Percentiles rank a stretch among this genome's conserved stretches.
Evolutionary conservation across 768 basidiomycete genomes (phyloP).

Genomic region (Kwoniella dendrophila): DNA sequence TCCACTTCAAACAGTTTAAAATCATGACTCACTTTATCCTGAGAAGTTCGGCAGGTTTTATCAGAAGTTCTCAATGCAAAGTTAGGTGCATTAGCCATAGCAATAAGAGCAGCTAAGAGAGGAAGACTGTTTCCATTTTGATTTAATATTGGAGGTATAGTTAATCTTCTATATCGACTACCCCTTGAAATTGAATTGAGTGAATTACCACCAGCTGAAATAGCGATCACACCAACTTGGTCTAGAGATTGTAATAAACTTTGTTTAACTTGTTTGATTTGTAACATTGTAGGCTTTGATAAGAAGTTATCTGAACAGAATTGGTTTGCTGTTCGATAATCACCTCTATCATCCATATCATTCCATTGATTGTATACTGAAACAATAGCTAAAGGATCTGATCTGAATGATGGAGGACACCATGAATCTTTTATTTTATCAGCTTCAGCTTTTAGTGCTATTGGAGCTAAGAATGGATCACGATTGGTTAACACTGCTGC

Average conservation of each 20-base stretch:
- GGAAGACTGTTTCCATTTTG: conserved; percentile 60
- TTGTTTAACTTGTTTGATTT: conserved; percentile 76
- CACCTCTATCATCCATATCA: conserved; percentile 67
- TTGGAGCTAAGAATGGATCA: conserved; percentile 85
- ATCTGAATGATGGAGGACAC: conserved; percentile 71
- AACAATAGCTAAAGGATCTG: conserved; percentile 77
- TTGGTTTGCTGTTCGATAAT: conserved; percentile 68
- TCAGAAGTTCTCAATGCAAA: conserved; percentile 78
- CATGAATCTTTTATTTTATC: conserved; percentile 73
- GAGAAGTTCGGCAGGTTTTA: conserved; percentile 67
- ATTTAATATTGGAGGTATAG: conserved; percentile 52
- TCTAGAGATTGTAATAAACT: conserved; percentile 77
- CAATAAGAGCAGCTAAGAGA: conserved; percentile 77
- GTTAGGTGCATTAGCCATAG: conserved; percentile 84
- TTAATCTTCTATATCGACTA: conserved; percentile 21
- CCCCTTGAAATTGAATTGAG: no score
- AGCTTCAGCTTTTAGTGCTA: conserved; percentile 72
- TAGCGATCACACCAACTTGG: conserved; percentile 76
- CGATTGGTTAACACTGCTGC: conserved; percentile 89
- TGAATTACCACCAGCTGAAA: conserved; percentile 83
- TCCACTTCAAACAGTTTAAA: neutral
- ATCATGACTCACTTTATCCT: conserved; percentile 70
- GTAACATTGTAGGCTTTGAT: conserved; percentile 76
- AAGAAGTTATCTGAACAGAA: conserved; percentile 86
- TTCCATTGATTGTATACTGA: conserved; percentile 83